Conservation (phyloP, 1,284 basidiomycete species). For the Hemileia vastatrix region DNA sequence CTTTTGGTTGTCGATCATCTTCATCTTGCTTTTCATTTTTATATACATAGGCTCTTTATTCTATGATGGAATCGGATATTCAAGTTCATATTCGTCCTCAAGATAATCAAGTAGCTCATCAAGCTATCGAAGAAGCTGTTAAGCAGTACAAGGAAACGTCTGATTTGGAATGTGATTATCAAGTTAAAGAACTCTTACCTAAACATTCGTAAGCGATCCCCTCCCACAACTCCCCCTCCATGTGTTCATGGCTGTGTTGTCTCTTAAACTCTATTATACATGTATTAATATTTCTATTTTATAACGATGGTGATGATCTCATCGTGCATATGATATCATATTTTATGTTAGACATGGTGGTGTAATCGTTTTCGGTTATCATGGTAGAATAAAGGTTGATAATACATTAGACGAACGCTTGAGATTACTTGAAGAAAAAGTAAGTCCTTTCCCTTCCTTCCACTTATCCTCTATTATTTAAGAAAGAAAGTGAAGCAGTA, state of each 20-base stretch:
- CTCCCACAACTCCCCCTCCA: not conserved
- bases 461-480: not conserved
- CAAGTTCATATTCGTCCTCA: conserved; percentile 57
- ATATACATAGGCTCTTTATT: conserved; percentile 48
- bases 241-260: not conserved
- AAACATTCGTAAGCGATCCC: conserved; percentile 57
- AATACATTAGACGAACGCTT: conserved; percentile 85
- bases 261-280: too few relatives aligned
- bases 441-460: conserved; percentile 45
- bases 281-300: not conserved
- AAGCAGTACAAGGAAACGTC: conserved; percentile 63
- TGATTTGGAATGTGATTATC: conserved; percentile 57
- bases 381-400: conserved; percentile 70
- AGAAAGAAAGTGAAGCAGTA: too few relatives aligned
- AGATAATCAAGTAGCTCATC: conserved; percentile 54
- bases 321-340: not conserved
- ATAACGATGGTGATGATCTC: not conserved
- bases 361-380: conserved; percentile 62
- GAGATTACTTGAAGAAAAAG: conserved; percentile 74
- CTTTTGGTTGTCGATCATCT: not conserved
- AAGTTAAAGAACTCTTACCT: conserved; percentile 58
- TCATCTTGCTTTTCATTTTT: not conserved
- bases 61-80: conserved; percentile 61
- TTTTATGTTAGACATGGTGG: conserved; percentile 61
- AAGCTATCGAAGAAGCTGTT: conserved; percentile 58